Base-by-base conservation (phyloP, 768 basidiomycete species). In the Suillus cothurnatus region DNA sequence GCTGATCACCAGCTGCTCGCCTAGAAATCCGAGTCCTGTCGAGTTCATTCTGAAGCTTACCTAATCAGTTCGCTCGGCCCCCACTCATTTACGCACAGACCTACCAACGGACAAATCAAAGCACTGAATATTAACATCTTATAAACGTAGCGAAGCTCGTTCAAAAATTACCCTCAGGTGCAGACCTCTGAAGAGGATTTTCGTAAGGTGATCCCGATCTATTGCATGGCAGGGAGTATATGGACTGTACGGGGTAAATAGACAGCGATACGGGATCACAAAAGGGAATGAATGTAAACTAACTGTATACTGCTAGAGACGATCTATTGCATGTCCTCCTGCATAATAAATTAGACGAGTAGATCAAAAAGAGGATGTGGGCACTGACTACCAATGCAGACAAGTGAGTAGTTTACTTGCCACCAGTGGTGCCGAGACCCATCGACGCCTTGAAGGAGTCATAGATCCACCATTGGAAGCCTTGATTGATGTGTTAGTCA, bases 401-500 rank as follows among this genome's bases (percentile, higher is more conserved):
- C 26, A n/a, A 31, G 19, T 14, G 17, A 12, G 26, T 19, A 41
- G 43, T 79, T 79, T 90, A 94, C 81, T 94, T 94, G 77, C 92
- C 92, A 81, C 92, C 92, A 50, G 92, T 93, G 62, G 92, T 94
- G 66, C 92, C 92, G 77, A 94, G 83, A 73, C 92, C 92, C 89
- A 94, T 90, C 61, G 88, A 76, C 28, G 85, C 65, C 84, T 94
- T 94, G 87, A 94, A 94, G 61, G 86, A 82, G 76, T 94, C 94
- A 77, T 94, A 95, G 79, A 95, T 93, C 91, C 93, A 94, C 92
- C 92, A 93, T 84, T 93, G 91, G 90, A 92, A 92, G 73, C 91
- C 93, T 81, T 79, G 74, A 69, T 56, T 66, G 4, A 49, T 9
- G 32, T 9, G 36, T 55, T 47, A 38, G 61, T 63, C 3, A 63